A percentile compares a stretch with the other conserved stretches of the same genome.
These are phyloP conservation scores for Colletotrichum viniferum DNA, from an alignment of 2,329 filamentous ascomycete species.

Conservation along the genomic window DNA sequence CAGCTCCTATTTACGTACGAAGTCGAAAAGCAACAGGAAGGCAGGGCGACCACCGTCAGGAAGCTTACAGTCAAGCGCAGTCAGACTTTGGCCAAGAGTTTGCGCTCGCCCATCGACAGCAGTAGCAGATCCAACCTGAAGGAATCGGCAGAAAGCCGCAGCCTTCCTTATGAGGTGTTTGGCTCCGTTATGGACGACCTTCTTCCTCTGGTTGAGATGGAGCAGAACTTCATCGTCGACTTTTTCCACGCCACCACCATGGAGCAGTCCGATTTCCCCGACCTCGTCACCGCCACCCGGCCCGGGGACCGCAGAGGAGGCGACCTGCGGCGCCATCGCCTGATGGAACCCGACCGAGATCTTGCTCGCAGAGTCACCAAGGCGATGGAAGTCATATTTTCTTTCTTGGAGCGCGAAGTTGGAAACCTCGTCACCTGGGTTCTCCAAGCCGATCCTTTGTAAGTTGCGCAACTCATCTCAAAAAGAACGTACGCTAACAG, in stretches of 20 bases:
- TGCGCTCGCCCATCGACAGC: slow-evolving; percentile 72
- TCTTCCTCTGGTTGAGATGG: slow-evolving; percentile 82
- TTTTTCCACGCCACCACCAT: slow-evolving; percentile 95
- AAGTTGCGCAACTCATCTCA: slow-evolving; percentile 45
- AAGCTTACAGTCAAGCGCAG: slow-evolving; percentile 95
- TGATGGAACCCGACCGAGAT: slow-evolving; percentile 87
- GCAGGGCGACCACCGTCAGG: slow-evolving; percentile 75
- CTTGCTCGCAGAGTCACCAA: slow-evolving; percentile 85
- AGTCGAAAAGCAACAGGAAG: slow-evolving; percentile 83
- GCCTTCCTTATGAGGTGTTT: slow-evolving; percentile 83
- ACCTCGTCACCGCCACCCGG: slow-evolving; percentile 69
- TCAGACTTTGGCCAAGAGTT: slow-evolving; percentile 79
- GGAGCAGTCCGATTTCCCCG: slow-evolving; percentile 81
- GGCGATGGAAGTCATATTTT: slow-evolving; percentile 88
- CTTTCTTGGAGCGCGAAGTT: slow-evolving; percentile 79
- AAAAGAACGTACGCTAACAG: not conserved
- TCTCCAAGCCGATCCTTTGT: slow-evolving; percentile 79
- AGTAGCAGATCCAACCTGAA: slow-evolving; percentile 59
- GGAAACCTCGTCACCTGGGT: slow-evolving; percentile 85
- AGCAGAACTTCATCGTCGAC: slow-evolving; percentile 97
- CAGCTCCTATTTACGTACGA: slow-evolving; percentile 89
- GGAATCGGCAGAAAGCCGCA: slow-evolving; percentile 63
- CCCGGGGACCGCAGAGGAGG: slow-evolving; percentile 74
- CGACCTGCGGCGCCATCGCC: slow-evolving; percentile 74
- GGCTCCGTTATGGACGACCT: slow-evolving; percentile 80